phyloP scores from a whole-genome alignment of 2,329 filamentous ascomycete genomes.

The Fusarium oxysporum region DNA sequence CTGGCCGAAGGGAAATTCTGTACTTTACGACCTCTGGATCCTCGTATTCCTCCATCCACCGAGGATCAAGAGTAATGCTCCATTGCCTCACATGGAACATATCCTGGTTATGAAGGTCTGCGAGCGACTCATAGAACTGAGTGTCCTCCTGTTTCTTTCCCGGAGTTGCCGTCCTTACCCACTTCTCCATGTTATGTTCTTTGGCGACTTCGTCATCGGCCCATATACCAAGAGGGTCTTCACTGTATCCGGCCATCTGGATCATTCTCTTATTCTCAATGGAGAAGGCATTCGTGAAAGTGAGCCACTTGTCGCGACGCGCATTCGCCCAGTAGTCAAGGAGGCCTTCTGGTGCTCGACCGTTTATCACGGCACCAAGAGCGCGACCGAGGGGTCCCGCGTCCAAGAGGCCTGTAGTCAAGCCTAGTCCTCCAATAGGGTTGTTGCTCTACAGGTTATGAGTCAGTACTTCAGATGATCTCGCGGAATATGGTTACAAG shows the following conservation, averaged over 20 bases:
- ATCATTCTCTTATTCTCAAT: not conserved
- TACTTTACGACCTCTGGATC: not conserved
- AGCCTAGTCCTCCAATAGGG: not conserved
- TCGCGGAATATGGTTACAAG: rapidly evolving
- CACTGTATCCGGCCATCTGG: not conserved
- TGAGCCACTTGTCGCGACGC: not conserved
- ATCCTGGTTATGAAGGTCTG: not conserved
- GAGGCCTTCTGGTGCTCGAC: not conserved
- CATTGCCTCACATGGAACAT: not conserved
- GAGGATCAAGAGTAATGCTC: not conserved
- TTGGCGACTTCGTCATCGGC: not conserved
- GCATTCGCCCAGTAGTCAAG: not conserved
- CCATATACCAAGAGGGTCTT: not conserved
- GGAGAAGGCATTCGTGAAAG: not conserved
- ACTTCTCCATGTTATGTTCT: not conserved
- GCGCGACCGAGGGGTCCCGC: not conserved
- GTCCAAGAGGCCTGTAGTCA: not conserved
- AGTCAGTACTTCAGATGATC: not conserved
- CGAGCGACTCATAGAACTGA: not conserved
- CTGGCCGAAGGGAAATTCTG: not conserved
- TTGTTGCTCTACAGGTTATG: not conserved
- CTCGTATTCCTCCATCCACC: not conserved
- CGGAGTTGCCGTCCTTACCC: not conserved
- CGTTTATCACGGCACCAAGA: not conserved
- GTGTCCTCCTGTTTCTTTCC: not conserved